A percentile compares a stretch with the other conserved stretches of the same genome.
Evolutionary conservation across 2,329 filamentous ascomycete species (phyloP).

Genomic region (Thielaviopsis euricoi): DNA sequence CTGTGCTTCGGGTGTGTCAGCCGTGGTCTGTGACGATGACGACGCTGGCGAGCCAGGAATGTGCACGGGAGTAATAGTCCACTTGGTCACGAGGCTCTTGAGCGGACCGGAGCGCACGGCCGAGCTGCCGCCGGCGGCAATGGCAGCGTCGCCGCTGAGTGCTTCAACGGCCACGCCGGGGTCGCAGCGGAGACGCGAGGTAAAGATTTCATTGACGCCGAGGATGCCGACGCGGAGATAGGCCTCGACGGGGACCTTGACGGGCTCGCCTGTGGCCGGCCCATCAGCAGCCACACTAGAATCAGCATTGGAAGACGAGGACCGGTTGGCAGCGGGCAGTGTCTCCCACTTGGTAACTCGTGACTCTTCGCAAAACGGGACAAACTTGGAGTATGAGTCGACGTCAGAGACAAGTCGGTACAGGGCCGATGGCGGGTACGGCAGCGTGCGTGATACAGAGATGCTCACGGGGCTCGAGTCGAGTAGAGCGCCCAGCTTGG

Average conservation of each 20-base stretch:
- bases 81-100: slow-evolving; percentile 51
- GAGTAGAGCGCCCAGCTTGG: slow-evolving; percentile 17
- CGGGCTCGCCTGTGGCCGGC: slow-evolving; percentile 12
- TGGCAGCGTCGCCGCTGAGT: slow-evolving; percentile 42
- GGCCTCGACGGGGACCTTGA: slow-evolving; percentile 54
- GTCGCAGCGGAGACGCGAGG: slow-evolving; percentile 61
- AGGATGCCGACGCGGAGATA: slow-evolving; percentile 76
- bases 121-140: slow-evolving; percentile 18
- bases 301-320: no score
- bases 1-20: slow-evolving; percentile 10
- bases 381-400: slow-evolving; percentile 65
- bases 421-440: slow-evolving; percentile 52
- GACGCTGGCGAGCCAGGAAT: slow-evolving; percentile 19
- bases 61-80: slow-evolving; percentile 39
- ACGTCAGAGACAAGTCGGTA: slow-evolving; percentile 84
- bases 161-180: slow-evolving; percentile 61
- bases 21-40: slow-evolving; percentile 17
- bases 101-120: slow-evolving; percentile 34
- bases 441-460: slow-evolving; percentile 57
- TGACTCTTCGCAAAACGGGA: slow-evolving; percentile 77
- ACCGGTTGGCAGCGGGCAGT: background rate
- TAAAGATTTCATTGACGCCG: slow-evolving; percentile 68
- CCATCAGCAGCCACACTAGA: slow-evolving; percentile 13
- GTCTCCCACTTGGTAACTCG: slow-evolving; percentile 52
- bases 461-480: slow-evolving; percentile 39